A percentile compares a stretch with the other conserved stretches of the same genome.
phyloP scores from a whole-genome alignment of 768 basidiomycete species.

The Mycena galopus region DNA sequence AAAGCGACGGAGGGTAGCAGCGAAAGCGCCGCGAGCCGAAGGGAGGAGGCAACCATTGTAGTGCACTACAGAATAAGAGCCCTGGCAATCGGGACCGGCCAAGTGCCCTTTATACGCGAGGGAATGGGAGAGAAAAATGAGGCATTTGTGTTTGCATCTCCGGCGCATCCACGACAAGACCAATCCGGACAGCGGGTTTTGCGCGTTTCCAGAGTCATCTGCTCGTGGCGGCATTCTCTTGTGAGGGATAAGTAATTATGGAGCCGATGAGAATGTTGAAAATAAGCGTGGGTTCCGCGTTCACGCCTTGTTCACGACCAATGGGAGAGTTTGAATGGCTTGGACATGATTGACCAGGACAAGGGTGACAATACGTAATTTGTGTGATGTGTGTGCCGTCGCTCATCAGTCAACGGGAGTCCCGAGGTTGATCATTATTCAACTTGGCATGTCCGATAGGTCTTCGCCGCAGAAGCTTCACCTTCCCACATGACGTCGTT shows the following conservation, averaged over 20 bases:
- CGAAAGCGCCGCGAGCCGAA: slow-evolving; percentile 26
- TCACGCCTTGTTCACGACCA: not conserved
- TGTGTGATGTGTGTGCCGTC: not conserved
- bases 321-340: not conserved
- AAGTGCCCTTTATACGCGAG: slow-evolving; percentile 14
- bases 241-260: slow-evolving; percentile 3
- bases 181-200: slow-evolving; percentile 12
- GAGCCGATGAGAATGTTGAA: not conserved
- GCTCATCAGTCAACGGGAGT: no score
- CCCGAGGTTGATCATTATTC: not conserved
- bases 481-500: not conserved
- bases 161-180: slow-evolving; percentile 7
- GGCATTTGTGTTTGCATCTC: slow-evolving; percentile 1
- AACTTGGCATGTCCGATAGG: not conserved
- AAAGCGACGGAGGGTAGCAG: slow-evolving; percentile 29
- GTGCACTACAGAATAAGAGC: slow-evolving; percentile 15
- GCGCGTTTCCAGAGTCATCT: not conserved
- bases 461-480: not conserved
- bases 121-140: slow-evolving; percentile 3
- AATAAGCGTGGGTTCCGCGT: slow-evolving; percentile 4
- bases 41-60: slow-evolving; percentile 30
- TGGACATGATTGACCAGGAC: not conserved
- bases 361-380: not conserved
- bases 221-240: not conserved
- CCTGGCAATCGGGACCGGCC: slow-evolving; percentile 22